phyloP scores from a whole-genome alignment of 2,329 filamentous ascomycete genomes.

The Chrysosporium queenslandicum region DNA sequence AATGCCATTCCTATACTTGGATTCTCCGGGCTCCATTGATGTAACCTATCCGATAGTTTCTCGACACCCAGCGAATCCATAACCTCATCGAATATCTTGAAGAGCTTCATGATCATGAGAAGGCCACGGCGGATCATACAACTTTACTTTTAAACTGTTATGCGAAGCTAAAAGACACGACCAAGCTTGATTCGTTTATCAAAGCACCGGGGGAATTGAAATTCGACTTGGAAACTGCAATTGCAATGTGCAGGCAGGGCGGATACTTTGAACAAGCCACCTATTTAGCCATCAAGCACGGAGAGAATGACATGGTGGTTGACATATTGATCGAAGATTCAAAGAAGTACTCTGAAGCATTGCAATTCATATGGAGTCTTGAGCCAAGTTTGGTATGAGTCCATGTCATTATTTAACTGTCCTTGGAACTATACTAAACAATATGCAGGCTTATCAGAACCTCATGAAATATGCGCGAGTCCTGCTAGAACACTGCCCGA shows the following conservation, averaged over 20 bases:
- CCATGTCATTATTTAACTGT: not conserved
- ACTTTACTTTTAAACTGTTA: constrained; percentile 94
- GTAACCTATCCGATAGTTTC: constrained; percentile 48
- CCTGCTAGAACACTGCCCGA: constrained; percentile 73
- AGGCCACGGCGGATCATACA: constrained; percentile 88
- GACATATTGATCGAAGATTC: constrained; percentile 95
- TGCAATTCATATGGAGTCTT: constrained; percentile 83
- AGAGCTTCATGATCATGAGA: constrained; percentile 87
- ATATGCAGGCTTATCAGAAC: constrained; percentile 64
- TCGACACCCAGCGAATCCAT: constrained; percentile 94
- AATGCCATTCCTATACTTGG: constrained; percentile 2
- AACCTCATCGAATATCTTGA: constrained; percentile 96
- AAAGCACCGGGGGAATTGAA: constrained; percentile 89
- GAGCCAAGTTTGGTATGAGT: constrained; percentile 61
- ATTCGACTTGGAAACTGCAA: constrained; percentile 94
- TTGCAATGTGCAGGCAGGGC: constrained; percentile 92
- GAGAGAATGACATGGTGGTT: constrained; percentile 85
- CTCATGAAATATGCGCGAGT: constrained; percentile 93
- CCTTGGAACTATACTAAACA: not conserved
- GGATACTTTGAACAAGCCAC: constrained; percentile 96
- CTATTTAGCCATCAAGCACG: constrained; percentile 87
- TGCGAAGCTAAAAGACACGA: constrained; percentile 92
- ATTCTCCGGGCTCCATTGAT: not conserved
- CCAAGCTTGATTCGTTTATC: constrained; percentile 93
- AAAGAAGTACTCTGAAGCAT: constrained; percentile 75